Evolutionary conservation across 371 early-diverging fungal genomes (phyloP), one percentile per base, ranked within the genome.

Genomic region (Lichtheimia corymbifera): DNA sequence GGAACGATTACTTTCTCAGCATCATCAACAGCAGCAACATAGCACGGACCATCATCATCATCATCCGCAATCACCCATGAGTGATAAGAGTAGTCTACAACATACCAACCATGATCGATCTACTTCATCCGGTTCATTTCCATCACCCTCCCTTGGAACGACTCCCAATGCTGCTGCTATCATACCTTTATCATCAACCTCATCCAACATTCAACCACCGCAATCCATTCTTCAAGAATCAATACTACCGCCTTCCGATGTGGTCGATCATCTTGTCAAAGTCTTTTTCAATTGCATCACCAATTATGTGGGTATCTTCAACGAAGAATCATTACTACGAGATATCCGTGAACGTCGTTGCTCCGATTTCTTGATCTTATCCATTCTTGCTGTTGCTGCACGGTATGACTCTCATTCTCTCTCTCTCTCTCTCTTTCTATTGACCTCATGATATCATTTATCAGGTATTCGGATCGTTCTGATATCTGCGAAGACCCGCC

Each of bases 261-360:
- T 83, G n/a, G 64, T 83, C 22, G 69, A 81, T 20, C 87, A 84
- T 69, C 72, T 83, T 4, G 60, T 84, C n/a, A 67, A 78, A 7
- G 66, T 85, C 3, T 88, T 70, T 58, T 87, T 86, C 56, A 77
- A 73, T 20, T 68, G 76, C 17, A 58, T 84, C 11, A 82, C 78
- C 41, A 65, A 63, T 20, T 65, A 64, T 58, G 59, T 73, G 24
- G 84, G 85, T n/a, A 74, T 88, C 24, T 72, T 86, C 52, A 82
- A 88, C 25, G 62, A 65, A 53, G 53, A 49, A 5, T 68, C 64
- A 0, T 58, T 81, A 2, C 63, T 70, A 59, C 67, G 49, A 18
- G 68, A 74, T 42, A 52, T 76, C 18, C 57, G 59, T 49, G 67
- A 74, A 20, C 53, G 64, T 9, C 63, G 55, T 30, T 68, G 71